phyloP scores from a whole-genome alignment of 2,329 filamentous ascomycete genomes.

The Microdochium bolleyi region DNA sequence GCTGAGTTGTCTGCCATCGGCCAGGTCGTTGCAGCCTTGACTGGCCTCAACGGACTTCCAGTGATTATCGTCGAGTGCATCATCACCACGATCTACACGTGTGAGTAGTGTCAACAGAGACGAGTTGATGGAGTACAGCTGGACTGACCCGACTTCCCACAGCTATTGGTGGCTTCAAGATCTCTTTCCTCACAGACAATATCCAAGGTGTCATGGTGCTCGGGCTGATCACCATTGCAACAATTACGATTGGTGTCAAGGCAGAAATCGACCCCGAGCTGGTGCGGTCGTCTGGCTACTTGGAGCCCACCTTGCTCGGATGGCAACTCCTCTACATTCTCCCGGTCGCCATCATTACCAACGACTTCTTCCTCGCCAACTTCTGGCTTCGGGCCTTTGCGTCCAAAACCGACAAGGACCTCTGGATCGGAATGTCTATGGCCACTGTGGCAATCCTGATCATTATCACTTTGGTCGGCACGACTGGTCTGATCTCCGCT shows the following conservation, averaged over 20 bases:
- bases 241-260: constrained; percentile 70
- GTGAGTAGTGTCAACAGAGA: constrained; percentile 31
- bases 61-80: constrained; percentile 70
- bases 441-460: constrained; percentile 57
- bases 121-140: background rate
- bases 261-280: constrained; percentile 63
- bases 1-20: constrained; percentile 75
- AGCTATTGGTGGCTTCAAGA: constrained; percentile 75
- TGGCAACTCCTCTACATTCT: constrained; percentile 85
- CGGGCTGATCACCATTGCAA: constrained; percentile 64
- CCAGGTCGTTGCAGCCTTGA: constrained; percentile 68
- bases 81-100: constrained; percentile 78
- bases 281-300: constrained; percentile 60
- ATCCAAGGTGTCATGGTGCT: constrained; percentile 75
- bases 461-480: constrained; percentile 66
- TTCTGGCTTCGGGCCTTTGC: constrained; percentile 84
- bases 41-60: constrained; percentile 65
- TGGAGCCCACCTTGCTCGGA: constrained; percentile 62
- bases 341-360: constrained; percentile 71
- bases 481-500: constrained; percentile 64
- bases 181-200: constrained; percentile 79
- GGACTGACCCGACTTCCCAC: constrained; percentile 4
- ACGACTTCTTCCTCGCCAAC: constrained; percentile 79
- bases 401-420: constrained; percentile 68
- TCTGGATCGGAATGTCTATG: constrained; percentile 65